Conservation (phyloP, 2,329 filamentous ascomycete genomes). For the Botrytis paeoniae region DNA sequence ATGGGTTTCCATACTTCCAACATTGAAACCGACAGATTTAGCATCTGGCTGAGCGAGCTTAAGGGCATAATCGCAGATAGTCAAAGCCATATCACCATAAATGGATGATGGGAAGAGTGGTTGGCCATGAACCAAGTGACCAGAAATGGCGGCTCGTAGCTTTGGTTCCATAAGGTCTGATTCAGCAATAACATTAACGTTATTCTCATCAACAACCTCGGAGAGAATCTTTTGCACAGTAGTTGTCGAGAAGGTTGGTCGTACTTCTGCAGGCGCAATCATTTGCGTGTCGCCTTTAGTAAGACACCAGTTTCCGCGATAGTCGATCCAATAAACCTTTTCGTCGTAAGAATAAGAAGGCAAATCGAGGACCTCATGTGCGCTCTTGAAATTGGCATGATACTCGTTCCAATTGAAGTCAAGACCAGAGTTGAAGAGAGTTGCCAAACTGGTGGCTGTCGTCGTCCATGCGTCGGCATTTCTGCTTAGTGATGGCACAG, state of each 20-base stretch:
- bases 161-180: constrained; percentile 49
- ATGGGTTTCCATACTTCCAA: constrained; percentile 63
- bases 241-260: constrained; percentile 45
- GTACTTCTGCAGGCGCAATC: constrained; percentile 49
- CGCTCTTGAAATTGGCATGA: constrained; percentile 56
- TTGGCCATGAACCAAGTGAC: constrained; percentile 57
- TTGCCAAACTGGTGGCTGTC: constrained; percentile 53
- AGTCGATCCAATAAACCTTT: constrained; percentile 64
- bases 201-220: constrained; percentile 51
- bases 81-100: constrained; percentile 60
- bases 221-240: constrained; percentile 42
- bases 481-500: constrained; percentile 60
- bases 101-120: constrained; percentile 49
- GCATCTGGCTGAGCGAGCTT: constrained; percentile 38
- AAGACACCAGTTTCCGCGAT: constrained; percentile 64
- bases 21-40: constrained; percentile 50
- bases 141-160: constrained; percentile 44
- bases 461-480: constrained; percentile 63
- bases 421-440: constrained; percentile 59
- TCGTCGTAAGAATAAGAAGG: constrained; percentile 65
- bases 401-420: constrained; percentile 68
- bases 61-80: constrained; percentile 53
- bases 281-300: constrained; percentile 61
- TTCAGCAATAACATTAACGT: constrained; percentile 50
- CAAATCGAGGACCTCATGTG: constrained; percentile 58